Evolutionary conservation across 495 filamentous ascomycete genomes (phyloP), one percentile per base, ranked within the genome.

Genomic region (Trichoderma asperelloides): DNA sequence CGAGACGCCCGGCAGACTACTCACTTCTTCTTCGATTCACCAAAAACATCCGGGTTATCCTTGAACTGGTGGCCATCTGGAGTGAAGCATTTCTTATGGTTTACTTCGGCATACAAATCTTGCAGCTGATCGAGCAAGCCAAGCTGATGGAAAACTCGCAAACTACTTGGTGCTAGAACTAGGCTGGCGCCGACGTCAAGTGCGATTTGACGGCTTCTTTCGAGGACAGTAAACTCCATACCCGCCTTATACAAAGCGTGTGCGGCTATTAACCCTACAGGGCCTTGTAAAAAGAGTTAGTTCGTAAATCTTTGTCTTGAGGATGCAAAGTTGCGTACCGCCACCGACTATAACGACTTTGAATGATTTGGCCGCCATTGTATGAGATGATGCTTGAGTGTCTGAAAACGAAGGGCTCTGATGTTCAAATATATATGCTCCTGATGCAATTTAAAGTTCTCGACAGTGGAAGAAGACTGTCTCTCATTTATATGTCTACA

Each of bases 331-430:
- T 25, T 51, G 47, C 47, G 9, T 21, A 16, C 76, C 77, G 1
- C 80, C 82, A 8, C 82, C 82, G 12, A 78, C 78, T 37, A 85
- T 79, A 49, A 85, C 75, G 16, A 81, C 79, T 18, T 64, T 64
- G 30, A 64, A 64, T 3, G 21, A 2, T 16, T 23, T 41, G 2
- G 18, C 7, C 3, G 63, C 16, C 63, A 64, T 64, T 62, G 8
- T 7, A 8, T 37, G 33, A 7, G 9, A 37, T 3, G 1, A 45
- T 45, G 41, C 0, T 18, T 6, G 9, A 18, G 16, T 45, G 41
- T 37, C 5, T 37, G 5, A 37, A 37, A 37, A 2, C 6, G 33
- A 37, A 37, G 33, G 33, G 5, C 5, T 7, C 11, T 45, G 12
- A 45, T 45, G 13, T 15, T 45, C 12, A 1, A 45, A 18, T 16